Evolutionary conservation across 179 eudicot species (phyloP), one percentile per base, ranked within the genome.

Genomic region (Beta lomatogona): DNA sequence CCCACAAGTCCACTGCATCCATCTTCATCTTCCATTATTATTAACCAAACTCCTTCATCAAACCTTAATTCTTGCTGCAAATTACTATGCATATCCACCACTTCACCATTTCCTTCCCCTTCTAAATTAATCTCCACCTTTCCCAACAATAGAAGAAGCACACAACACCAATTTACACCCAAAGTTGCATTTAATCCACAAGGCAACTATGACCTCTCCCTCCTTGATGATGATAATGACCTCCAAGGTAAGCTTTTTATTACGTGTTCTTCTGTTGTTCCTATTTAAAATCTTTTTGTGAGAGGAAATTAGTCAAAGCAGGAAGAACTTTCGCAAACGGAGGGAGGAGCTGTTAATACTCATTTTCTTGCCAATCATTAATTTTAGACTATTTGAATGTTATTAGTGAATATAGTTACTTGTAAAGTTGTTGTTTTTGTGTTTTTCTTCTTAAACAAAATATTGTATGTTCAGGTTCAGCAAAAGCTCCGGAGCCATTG

Each of bases 111-210:
- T 22, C 45, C 64, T 8, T 48, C 48, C 22, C 12, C 64, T 61
- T 70, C 61, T 63, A 36, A 36, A 36, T 36, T 36, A 1, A 28
- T 59, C 48, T 76, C 75, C 75, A 78, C 18, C 15, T 25, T 50
- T 46, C 8, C 22, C 48, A 71, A 1, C 69, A 44, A 0, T 7
- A 31, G 1, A 21, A 71, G 2, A 71, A 19, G 75, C 59, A 36
- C 63, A 70, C 71, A 77, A 45, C 82, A 91, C 73, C 77, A 71
- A 6, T 82, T 91, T 52, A 63, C 88, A n/a, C 86, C 77, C 76
- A 89, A 93, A 3, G 97, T 94, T n/a, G 86, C 98, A 52, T 94
- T 93, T 81, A 91, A 94, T 87, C 97, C 98, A 18, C 88, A 92
- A 31, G 97, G 94, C 73, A 94, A 90, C 83, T 90, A 76, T 46